Evolutionary conservation across 768 basidiomycete species (phyloP), one percentile per base, ranked within the genome.

Genomic region (Symmetrospora coprosmae): DNA sequence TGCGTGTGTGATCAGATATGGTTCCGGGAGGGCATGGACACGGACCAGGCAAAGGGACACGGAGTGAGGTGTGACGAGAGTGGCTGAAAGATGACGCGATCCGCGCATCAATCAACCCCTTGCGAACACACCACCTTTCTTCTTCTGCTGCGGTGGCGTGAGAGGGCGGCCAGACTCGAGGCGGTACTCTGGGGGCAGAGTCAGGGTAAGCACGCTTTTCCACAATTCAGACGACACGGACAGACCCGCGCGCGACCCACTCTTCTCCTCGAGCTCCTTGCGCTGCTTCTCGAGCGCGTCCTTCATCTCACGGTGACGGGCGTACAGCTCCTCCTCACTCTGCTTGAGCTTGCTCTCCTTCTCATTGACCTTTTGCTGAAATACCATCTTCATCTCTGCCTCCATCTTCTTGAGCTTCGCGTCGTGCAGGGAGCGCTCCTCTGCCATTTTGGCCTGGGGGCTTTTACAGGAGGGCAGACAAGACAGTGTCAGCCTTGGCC

Each of bases 361-460:
- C 74, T 99, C 94, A 73, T 90, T 88, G 56, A 99, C 94, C 74
- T 99, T 99, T 75, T 97, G 94, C 72, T 91, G 90, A 89, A 99
- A 99, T 68, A 99, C 94, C 87, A 92, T 89, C 82, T 96, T 97
- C 94, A 99, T 99, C 79, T 97, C 94, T 58, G 90, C 86, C 76
- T 99, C 94, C 85, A 96, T 96, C 82, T 99, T 99, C 58, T 87
- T 81, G 55, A 99, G 81, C 74, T 97, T 97, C 67, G 87, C 86
- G 75, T 99, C 92, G 75, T 99, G 92, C 71, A 96, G 74, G 51
- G 87, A 78, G 59, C 94, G 86, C 72, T 99, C 94, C 72, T 99
- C 94, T 65, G 91, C 89, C 76, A 88, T 81, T 74, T 89, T 85
- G 61, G 86, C 87, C 48, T 91, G 91, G 64, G 94, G 94, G 75